Base-by-base conservation (phyloP, 1,284 basidiomycete genomes). In the Nidula niveotomentosa region DNA sequence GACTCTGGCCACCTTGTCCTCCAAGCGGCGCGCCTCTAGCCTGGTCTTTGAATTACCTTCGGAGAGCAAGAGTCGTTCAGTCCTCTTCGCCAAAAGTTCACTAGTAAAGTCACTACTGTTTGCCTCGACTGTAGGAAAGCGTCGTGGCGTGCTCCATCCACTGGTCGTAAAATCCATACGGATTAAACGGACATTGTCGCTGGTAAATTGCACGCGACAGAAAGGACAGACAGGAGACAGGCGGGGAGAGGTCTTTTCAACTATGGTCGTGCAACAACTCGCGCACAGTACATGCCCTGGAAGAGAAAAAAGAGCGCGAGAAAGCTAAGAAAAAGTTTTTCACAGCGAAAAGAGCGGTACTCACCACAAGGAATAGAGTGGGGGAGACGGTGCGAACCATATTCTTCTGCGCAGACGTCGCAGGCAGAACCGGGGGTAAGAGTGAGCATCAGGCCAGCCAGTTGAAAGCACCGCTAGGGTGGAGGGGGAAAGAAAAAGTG, bases 371-470 rank as follows among this genome's bases (percentile, higher is more conserved):
- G 84, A 67, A 91, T 90, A 57, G 83, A 89, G 70, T 90, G 86
- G 57, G 89, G 89, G 58, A 82, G 75, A 70, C 84, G 83, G 63
- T 84, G 84, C 54, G 84, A 76, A 65, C 85, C 84, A 70, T 81
- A 91, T 77, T 91, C 89, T 73, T 90, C 88, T 68, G 88, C 88
- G 77, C 88, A 91, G 66, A 91, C 88, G 78, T 91, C 88, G 85
- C 88, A 91, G 70, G 85, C 80, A 69, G 86, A 90, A 75, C 86
- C 86, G 69, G 85, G 80, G 76, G 76, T 81, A 69, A 91, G 86
- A 68, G 88, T 86, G 74, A 90, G 81, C 89, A 91, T 91, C 68
- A 68, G 68, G 69, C 72, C 73, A 70, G 72, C 71, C 69, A 69
- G 71, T 68, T 65, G 65, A 68, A 69, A 67, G 67, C 67, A 71